Evolutionary conservation across 176 grass and related monocot genomes (phyloP).

Genomic region (Musa itinerans): DNA sequence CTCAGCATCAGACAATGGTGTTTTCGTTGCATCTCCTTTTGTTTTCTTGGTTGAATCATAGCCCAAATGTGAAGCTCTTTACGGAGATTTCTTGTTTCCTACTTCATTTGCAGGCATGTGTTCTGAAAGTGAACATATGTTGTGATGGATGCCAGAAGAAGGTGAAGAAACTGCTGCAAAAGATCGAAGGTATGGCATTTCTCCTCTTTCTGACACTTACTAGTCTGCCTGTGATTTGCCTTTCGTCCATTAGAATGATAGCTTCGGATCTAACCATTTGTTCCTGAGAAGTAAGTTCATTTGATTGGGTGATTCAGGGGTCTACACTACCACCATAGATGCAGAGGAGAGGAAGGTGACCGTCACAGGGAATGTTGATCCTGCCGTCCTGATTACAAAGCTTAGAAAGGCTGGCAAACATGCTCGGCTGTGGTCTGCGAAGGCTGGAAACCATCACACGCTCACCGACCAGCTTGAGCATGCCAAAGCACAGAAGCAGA

Average conservation of each 20-base stretch:
- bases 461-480: constrained; percentile 26
- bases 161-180: constrained; percentile 34
- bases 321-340: constrained; percentile 56
- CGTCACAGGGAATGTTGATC: constrained; percentile 58
- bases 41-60: not conserved
- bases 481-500: not conserved
- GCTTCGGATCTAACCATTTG: no score
- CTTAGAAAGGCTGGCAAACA: constrained; percentile 83
- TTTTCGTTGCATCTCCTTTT: not conserved
- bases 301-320: constrained; percentile 31
- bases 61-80: no score
- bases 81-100: not conserved
- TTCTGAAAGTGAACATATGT: constrained; percentile 36
- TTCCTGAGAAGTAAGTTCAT: no score
- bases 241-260: not conserved
- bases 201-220: not conserved
- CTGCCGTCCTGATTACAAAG: constrained; percentile 69
- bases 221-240: not conserved
- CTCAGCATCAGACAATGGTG: no score
- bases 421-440: constrained; percentile 55
- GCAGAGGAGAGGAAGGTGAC: constrained; percentile 68
- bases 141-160: constrained; percentile 58
- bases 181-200: constrained; percentile 28
- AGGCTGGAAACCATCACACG: constrained; percentile 24
- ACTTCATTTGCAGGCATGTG: constrained; percentile 23